These are phyloP conservation scores for Penicillium sclerotigenum DNA, from an alignment of 2,329 filamentous ascomycete genomes.

Conservation along the genomic window DNA sequence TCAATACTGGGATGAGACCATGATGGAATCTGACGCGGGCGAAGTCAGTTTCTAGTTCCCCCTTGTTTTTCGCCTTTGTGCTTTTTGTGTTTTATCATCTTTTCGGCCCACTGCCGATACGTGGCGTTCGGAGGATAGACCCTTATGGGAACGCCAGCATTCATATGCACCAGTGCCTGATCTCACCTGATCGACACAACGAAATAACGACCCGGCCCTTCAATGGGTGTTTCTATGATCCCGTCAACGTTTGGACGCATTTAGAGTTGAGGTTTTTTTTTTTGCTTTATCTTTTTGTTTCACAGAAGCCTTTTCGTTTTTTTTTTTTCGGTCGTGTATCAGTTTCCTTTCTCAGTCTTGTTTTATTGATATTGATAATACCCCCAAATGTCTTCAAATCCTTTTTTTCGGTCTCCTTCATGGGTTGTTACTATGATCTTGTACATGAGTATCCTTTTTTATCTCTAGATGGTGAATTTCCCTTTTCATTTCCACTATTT, in stretches of 20 bases:
- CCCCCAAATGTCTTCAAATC: slow-evolving; percentile 27
- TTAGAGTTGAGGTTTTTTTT: slow-evolving; percentile 17
- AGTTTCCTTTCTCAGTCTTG: slow-evolving; percentile 28
- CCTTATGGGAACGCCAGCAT: slow-evolving; percentile 8
- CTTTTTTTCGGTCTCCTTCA: slow-evolving; percentile 8
- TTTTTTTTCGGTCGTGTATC: slow-evolving; percentile 12
- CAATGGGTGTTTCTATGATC: slow-evolving; percentile 19
- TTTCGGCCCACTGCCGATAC: slow-evolving; percentile 4
- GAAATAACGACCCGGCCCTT: slow-evolving; percentile 20
- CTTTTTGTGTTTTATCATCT: background rate
- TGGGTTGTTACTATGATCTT: background rate
- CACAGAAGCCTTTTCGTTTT: slow-evolving; percentile 8
- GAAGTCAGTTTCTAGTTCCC: slow-evolving; percentile 42
- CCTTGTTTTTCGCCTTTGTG: background rate
- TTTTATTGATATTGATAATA: slow-evolving; percentile 38
- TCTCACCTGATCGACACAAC: slow-evolving; percentile 11
- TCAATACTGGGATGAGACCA: slow-evolving; percentile 42
- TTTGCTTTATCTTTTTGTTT: slow-evolving; percentile 2
- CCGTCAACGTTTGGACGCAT: slow-evolving; percentile 22
- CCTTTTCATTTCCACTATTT: background rate
- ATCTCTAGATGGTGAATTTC: background rate
- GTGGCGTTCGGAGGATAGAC: slow-evolving; percentile 17
- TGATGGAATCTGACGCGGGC: slow-evolving; percentile 44
- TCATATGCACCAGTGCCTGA: slow-evolving; percentile 13
- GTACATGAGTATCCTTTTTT: slow-evolving; percentile 3